A percentile compares a stretch with the other conserved stretches of the same genome.
Conservation (phyloP, 2,329 filamentous ascomycete genomes). For the Alternaria sp. region DNA sequence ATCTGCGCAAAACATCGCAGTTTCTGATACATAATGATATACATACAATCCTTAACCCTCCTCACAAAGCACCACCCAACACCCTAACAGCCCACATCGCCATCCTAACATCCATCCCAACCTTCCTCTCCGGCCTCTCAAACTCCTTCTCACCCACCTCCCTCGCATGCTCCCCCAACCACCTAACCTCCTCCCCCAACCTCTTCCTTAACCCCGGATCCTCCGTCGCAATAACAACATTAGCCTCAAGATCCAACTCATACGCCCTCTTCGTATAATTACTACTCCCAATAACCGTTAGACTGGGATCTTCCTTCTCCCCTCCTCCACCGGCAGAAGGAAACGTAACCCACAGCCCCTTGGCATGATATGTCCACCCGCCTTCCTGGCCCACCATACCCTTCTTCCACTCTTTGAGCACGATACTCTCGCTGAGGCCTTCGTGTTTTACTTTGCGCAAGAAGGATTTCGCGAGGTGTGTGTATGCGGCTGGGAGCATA, state of each 20-base stretch:
- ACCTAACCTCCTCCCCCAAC: slow-evolving; percentile 79
- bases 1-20: neutral
- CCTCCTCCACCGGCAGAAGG: slow-evolving; percentile 45
- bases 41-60: neutral
- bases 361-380: slow-evolving; percentile 98
- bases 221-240: slow-evolving; percentile 82
- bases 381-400: slow-evolving; percentile 80
- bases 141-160: slow-evolving; percentile 78
- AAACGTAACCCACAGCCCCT: slow-evolving; percentile 89
- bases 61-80: slow-evolving; percentile 82
- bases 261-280: slow-evolving; percentile 98
- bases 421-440: slow-evolving; percentile 65
- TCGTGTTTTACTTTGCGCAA: slow-evolving; percentile 66
- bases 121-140: slow-evolving; percentile 78
- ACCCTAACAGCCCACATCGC: slow-evolving; percentile 93
- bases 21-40: neutral
- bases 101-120: slow-evolving; percentile 81
- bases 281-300: slow-evolving; percentile 87
- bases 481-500: slow-evolving; percentile 90
- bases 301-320: slow-evolving; percentile 63
- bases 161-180: slow-evolving; percentile 77
- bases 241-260: slow-evolving; percentile 87
- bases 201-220: slow-evolving; percentile 74
- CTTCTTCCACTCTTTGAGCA: slow-evolving; percentile 84
- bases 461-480: slow-evolving; percentile 83